Evolutionary conservation across 2,329 filamentous ascomycete species (phyloP), one percentile per base, ranked within the genome.

Genomic region (Hypoxylon sp.): DNA sequence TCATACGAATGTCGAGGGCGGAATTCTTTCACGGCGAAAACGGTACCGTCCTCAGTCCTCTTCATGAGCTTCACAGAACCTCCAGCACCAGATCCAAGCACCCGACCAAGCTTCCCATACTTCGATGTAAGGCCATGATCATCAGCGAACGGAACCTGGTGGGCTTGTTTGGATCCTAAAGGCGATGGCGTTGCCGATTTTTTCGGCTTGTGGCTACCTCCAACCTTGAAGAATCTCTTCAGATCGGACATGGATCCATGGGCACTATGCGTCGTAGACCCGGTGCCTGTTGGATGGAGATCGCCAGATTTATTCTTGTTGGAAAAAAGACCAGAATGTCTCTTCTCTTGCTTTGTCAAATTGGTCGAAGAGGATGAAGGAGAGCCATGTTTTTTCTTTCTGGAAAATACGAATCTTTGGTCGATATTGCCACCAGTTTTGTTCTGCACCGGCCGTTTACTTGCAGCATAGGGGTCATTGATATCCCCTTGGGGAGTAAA

Each of bases 1-100:
- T 99, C 96, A 81, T 98, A 97, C 0, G 92, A 90, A 80, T 99
- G 95, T 35, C 93, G 89, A 60, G 95, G 90, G 58, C 96, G 87
- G 81, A 99, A 99, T 78, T 99, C 95, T 81, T 99, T 99, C 58
- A 98, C 96, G 0, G 96, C 96, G 80, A 99, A 99, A 0, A 97
- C 96, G 6, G 93, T 93, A 27, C 92, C 92, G 77, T 99, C 96
- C 70, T 93, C 94, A 76, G 91, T 95, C 68, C 96, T 89, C 83
- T 96, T 98, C 91, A 99, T 93, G 55, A 99, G 82, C 71, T 95
- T 89, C 15, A 99, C 96, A 0, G 95, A 98, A 27, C 96, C 96
- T 55, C 96, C 96, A 29, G 96, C 96, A 27, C 96, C 96, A 29
- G 95, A 95, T 4, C 96, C 96, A 11, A 99, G 86, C 0, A 98